Conservation (phyloP, 2,329 filamentous ascomycete species). For the Alternaria incomplexa region DNA sequence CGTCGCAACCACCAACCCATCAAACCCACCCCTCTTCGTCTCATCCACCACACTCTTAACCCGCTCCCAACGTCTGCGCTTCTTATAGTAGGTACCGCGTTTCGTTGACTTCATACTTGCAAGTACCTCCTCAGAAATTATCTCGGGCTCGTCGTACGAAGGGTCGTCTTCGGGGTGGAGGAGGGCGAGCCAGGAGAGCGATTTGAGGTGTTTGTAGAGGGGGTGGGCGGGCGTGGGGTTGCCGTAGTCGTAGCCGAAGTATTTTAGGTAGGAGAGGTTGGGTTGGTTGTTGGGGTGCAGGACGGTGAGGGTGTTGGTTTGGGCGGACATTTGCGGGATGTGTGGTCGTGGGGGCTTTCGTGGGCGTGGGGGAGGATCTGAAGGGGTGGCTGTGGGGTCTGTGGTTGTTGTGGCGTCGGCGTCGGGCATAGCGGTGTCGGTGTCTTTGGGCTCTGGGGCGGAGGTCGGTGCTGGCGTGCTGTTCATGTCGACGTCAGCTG, state of each 20-base stretch:
- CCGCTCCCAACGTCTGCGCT: constrained; percentile 81
- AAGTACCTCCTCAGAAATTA: constrained; percentile 66
- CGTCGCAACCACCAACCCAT: constrained; percentile 81
- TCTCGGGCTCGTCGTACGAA: constrained; percentile 72
- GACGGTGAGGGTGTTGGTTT: constrained; percentile 78
- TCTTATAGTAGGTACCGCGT: constrained; percentile 84
- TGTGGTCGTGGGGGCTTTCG: constrained; percentile 41
- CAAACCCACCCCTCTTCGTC: constrained; percentile 76
- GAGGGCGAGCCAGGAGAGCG: constrained; percentile 91
- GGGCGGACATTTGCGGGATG: constrained; percentile 66
- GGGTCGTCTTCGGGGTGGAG: constrained; percentile 76
- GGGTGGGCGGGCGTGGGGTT: constrained; percentile 71
- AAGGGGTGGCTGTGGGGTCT: constrained; percentile 10
- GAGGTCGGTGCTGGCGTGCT: constrained; percentile 1
- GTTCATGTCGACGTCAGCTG: constrained; percentile 1
- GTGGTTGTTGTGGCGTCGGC: constrained; percentile 17
- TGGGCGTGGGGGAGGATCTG: constrained; percentile 29
- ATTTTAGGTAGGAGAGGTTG: constrained; percentile 84
- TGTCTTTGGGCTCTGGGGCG: not conserved
- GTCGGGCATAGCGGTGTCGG: constrained; percentile 7
- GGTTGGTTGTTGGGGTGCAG: constrained; percentile 84
- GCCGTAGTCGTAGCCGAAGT: constrained; percentile 83
- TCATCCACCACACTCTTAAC: constrained; percentile 75
- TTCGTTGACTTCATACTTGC: constrained; percentile 79
- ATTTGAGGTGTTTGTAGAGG: constrained; percentile 79